Evolutionary conservation across 1,284 basidiomycete species (phyloP), one percentile per base, ranked within the genome.

Genomic region (Ceratobasidium sp.): DNA sequence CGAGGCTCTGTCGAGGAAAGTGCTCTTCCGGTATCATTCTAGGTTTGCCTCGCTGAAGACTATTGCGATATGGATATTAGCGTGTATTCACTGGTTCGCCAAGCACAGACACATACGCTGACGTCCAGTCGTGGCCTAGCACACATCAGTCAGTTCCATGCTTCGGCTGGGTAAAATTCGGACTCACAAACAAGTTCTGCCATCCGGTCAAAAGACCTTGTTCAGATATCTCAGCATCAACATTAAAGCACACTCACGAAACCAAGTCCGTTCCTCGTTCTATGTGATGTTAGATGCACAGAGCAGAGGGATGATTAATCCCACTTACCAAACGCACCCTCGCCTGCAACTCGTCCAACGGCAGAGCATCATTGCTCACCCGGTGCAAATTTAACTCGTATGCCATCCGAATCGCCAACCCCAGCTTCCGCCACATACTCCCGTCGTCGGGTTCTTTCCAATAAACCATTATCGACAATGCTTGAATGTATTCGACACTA

Each of bases 361-460:
- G 76, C 55, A 78, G 57, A 2, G 76, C 76, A 13, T 76, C 52
- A 3, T 70, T 54, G 7, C 73, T 73, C 17, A 69, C 71, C 22
- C 71, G 71, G 67, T 78, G 73, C 10, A 80, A 73, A 0, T 76
- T 75, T 29, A 80, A 72, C 70, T 79, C 77, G 69, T 77, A 77
- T 0, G 77, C 80, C 67, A 79, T 77, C 15, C 79, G 76, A 8
- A 74, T 73, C 0, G 73, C 75, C 34, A 73, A 47, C 17, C 77
- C 77, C 0, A 78, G 72, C 64, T 77, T 76, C 27, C 78, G 72
- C 74, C 77, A 76, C 5, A 74, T 73, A 0, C 77, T 77, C 7
- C 73, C 73, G 60, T 81, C 80, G n/a, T 75, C 74, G 1, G 78
- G 73, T 50, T 77, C 76, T 70, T 79, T 79, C 81, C 81, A 82